These are phyloP conservation scores for Clitocybe nebularis DNA, from an alignment of 1,284 basidiomycete species.

Conservation along the genomic window DNA sequence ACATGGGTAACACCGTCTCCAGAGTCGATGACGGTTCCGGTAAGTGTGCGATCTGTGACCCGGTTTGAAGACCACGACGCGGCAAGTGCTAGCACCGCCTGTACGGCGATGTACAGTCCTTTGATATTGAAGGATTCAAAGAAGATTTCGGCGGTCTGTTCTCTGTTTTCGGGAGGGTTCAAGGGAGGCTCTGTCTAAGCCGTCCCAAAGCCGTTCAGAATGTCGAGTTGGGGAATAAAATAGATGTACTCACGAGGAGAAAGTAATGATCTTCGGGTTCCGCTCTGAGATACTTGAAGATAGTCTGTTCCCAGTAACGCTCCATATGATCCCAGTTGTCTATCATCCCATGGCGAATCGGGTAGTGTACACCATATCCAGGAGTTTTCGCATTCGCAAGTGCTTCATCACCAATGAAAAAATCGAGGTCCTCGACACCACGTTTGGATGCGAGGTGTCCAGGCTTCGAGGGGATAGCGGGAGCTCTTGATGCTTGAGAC, in stretches of 20 bases:
- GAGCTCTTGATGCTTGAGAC: constrained; percentile 62
- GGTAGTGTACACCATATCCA: constrained; percentile 93
- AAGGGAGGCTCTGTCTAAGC: constrained; percentile 95
- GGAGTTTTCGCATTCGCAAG: constrained; percentile 89
- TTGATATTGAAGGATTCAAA: constrained; percentile 99
- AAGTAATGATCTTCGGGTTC: constrained; percentile 99
- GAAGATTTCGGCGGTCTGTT: constrained; percentile 99
- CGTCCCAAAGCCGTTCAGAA: neutral
- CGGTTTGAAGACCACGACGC: constrained; percentile 96
- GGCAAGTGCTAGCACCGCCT: constrained; percentile 98
- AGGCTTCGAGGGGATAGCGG: constrained; percentile 80
- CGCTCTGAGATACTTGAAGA: constrained; percentile 98
- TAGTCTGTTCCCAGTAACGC: constrained; percentile 98
- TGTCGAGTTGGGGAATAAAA: too few relatives aligned
- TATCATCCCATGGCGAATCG: constrained; percentile 97
- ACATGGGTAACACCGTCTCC: constrained; percentile 99
- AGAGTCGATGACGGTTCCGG: constrained; percentile 97
- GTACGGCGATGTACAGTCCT: constrained; percentile 96
- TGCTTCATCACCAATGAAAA: constrained; percentile 99
- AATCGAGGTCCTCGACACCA: constrained; percentile 98
- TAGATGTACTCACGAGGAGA: constrained; percentile 69
- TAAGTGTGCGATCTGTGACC: constrained; percentile 90
- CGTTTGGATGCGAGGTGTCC: constrained; percentile 94
- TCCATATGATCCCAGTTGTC: constrained; percentile 99
- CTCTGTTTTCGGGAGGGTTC: constrained; percentile 97